phyloP scores from a whole-genome alignment of 495 filamentous ascomycete species.

The Eremomyces bilateralis region DNA sequence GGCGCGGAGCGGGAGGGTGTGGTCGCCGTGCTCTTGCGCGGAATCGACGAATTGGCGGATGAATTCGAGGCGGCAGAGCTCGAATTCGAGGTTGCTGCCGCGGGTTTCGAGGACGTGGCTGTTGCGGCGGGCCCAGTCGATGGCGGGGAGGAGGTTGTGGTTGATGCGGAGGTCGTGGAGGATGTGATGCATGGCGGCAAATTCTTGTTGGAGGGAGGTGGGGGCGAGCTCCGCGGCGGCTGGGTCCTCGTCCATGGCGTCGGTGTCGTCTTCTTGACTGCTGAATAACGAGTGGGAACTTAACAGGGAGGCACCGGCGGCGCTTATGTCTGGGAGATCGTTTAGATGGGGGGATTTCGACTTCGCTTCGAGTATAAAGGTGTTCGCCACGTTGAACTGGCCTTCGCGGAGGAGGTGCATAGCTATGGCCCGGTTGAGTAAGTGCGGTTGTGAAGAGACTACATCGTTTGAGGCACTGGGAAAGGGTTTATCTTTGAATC shows the following conservation, averaged over 20 bases:
- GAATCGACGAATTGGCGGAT: conserved; percentile 51
- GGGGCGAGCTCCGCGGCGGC: conserved; percentile 11
- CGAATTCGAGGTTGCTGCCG: conserved; percentile 86
- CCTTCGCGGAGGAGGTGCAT: conserved; percentile 95
- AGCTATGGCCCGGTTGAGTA: conserved; percentile 80
- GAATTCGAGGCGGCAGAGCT: conserved; percentile 70
- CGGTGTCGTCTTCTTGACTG: conserved; percentile 6
- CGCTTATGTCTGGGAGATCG: background rate
- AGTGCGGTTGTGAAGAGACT: conserved; percentile 46
- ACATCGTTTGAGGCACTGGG: conserved; percentile 60
- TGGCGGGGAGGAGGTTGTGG: conserved; percentile 58
- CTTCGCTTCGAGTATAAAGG: conserved; percentile 48
- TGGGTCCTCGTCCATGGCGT: conserved; percentile 10
- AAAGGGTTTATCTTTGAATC: conserved; percentile 28
- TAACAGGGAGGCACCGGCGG: background rate
- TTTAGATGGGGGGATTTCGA: conserved; percentile 10
- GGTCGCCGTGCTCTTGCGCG: conserved; percentile 4
- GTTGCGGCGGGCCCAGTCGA: conserved; percentile 61
- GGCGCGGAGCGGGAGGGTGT: conserved; percentile 28
- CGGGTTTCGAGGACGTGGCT: conserved; percentile 48
- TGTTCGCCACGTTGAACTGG: conserved; percentile 67
- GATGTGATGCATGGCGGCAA: conserved; percentile 77
- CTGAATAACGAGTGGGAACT: conserved; percentile 8
- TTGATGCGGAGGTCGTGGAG: conserved; percentile 48
- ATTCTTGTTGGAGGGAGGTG: conserved; percentile 45